Evolutionary conservation across 768 basidiomycete species (phyloP).

Genomic region (Calocybe gangraenosa): DNA sequence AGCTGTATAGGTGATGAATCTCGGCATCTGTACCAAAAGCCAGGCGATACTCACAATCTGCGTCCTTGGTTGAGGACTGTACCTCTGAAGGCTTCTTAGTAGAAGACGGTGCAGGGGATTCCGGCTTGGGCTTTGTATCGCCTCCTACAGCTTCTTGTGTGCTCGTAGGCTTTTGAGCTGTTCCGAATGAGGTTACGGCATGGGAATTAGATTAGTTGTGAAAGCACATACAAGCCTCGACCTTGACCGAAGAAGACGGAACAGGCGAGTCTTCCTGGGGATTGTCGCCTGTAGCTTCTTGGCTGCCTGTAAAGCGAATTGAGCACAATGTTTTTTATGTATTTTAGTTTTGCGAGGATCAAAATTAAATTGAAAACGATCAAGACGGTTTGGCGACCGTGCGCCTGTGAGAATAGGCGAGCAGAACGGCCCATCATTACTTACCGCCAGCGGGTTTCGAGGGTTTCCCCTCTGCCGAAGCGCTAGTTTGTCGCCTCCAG

Average conservation of each 20-base stretch:
- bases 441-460: constrained; percentile 16
- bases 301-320: constrained; percentile 8
- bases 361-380: background rate
- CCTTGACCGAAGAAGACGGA: constrained; percentile 1
- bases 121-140: no score
- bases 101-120: no score
- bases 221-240: constrained; percentile 1
- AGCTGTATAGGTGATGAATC: no score
- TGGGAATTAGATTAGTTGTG: background rate
- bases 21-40: no score
- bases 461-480: constrained; percentile 7
- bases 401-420: no score
- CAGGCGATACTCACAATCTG: no score
- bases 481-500: constrained; percentile 16
- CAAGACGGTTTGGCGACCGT: background rate
- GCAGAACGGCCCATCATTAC: background rate
- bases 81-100: no score
- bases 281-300: constrained; percentile 2
- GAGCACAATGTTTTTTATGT: background rate
- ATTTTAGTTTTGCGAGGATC: background rate
- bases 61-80: no score
- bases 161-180: background rate
- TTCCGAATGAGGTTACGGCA: background rate
- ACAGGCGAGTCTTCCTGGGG: constrained; percentile 1
- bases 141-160: background rate